These are phyloP conservation scores for Cryphonectria parasitica DNA, from an alignment of 2,329 filamentous ascomycete genomes.

Conservation along the genomic window DNA sequence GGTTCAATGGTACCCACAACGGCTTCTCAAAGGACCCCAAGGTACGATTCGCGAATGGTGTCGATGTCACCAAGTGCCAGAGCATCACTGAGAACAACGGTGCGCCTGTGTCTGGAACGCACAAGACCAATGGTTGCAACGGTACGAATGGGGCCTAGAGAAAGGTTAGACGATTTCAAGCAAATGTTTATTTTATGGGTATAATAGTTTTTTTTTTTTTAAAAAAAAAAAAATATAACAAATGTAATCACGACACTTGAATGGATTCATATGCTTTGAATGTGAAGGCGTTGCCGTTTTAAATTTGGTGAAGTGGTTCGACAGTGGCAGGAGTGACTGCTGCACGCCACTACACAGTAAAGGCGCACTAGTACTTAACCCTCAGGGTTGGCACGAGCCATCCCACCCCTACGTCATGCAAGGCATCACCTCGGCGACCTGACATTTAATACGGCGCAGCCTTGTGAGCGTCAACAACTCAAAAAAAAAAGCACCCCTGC, in stretches of 20 bases:
- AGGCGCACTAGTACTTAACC: too few relatives aligned
- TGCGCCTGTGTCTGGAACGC: conserved; percentile 20
- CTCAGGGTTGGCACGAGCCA: background rate
- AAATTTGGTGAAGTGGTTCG: too few relatives aligned
- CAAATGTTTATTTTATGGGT: background rate
- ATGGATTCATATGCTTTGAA: too few relatives aligned
- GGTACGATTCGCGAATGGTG: conserved; percentile 55
- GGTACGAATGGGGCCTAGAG: background rate
- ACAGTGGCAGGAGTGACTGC: background rate
- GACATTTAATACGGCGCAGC: background rate
- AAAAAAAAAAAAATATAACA: too few relatives aligned
- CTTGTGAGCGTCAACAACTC: conserved; percentile 1
- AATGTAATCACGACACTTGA: background rate
- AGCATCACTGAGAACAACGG: conserved; percentile 24
- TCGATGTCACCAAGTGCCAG: conserved; percentile 33
- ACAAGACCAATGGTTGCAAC: conserved; percentile 9
- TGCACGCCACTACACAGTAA: background rate
- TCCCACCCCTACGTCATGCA: background rate
- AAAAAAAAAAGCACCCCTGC: background rate
- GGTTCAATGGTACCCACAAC: conserved; percentile 65
- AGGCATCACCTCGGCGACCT: conserved; percentile 4
- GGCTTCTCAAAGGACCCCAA: conserved; percentile 57
- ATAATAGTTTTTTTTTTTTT: background rate
- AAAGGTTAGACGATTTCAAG: background rate
- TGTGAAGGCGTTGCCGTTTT: background rate